phyloP scores from a whole-genome alignment of 257 asterid genomes.

The Linderniella brevidens region DNA sequence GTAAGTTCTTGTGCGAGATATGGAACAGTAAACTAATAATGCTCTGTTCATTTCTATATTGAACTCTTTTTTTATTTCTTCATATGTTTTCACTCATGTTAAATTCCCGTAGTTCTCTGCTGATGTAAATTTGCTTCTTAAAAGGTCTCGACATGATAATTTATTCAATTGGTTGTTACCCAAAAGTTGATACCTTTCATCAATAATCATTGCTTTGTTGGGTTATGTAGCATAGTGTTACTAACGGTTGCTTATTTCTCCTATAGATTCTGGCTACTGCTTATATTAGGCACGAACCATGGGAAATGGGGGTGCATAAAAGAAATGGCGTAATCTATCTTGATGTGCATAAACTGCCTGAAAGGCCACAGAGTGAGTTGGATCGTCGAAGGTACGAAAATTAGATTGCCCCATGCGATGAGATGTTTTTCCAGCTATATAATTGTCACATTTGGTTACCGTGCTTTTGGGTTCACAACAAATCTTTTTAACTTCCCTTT shows the following conservation, averaged over 20 bases:
- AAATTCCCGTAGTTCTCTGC: no score
- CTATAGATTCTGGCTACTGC: constrained; percentile 85
- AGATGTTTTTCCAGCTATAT: neutral
- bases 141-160: no score
- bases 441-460: neutral
- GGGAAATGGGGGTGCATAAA: constrained; percentile 99
- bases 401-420: constrained; percentile 2
- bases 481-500: neutral
- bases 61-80: no score
- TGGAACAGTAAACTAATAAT: no score
- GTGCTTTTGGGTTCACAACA: no score
- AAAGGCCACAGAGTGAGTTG: constrained; percentile 79
- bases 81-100: no score
- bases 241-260: constrained; percentile 10
- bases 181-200: constrained; percentile 3
- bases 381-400: constrained; percentile 64
- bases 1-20: no score
- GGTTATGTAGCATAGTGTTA: constrained; percentile 4
- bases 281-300: constrained; percentile 78
- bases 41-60: no score
- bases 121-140: no score
- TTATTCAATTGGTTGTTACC: constrained; percentile 1
- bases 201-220: constrained; percentile 1
- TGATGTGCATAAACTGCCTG: constrained; percentile 83
- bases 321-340: constrained; percentile 87